Base-by-base conservation (phyloP, 2,329 filamentous ascomycete genomes). In the Penicillium sp. region DNA sequence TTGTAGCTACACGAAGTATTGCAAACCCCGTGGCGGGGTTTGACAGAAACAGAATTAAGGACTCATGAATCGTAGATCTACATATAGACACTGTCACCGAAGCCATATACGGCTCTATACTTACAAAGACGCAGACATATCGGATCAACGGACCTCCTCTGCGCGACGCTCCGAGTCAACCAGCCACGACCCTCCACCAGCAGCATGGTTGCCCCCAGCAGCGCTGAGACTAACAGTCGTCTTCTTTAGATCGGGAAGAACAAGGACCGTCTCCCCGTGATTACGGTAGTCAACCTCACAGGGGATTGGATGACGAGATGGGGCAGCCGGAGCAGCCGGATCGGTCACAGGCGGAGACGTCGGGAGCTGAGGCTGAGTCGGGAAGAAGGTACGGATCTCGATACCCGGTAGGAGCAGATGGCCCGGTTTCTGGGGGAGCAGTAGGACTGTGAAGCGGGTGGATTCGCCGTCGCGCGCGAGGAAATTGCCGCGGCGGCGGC, bases 231-330 rank as follows among this genome's bases (percentile, higher is more conserved):
- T 89, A 23, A 93, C 80, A 1, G 89, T 96, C 30, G 90, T 89
- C 61, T 83, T 84, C 58, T 76, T 79, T 51, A 89, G 78, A 74
- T 92, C 86, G 13, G 85, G 81, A 19, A 91, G 81, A 2, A 96
- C 89, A 46, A 87, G 75, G 1, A 97, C 81, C 36, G 85, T 87
- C 76, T 94, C 88, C 0, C 88, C 90, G 54, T 90, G 78, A 66
- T 90, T 94, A 63, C 84, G 79, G 64, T 88, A 89, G 67, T 97
- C 90, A 11, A 89, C 88, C 75, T 97, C 92, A 66, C 86, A 91
- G 2, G 73, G 82, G 63, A 80, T 76, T 63, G 60, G 66, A 61
- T 65, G 67, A 53, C 65, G 73, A 45, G 56, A 51, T 46, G 53
- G 60, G 11, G 55, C 56, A 13, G 41, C 23, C 18, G 36, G 32